Conservation (phyloP, 1,139 yeast genomes). For the Blastobotrys buckinghamii region DNA sequence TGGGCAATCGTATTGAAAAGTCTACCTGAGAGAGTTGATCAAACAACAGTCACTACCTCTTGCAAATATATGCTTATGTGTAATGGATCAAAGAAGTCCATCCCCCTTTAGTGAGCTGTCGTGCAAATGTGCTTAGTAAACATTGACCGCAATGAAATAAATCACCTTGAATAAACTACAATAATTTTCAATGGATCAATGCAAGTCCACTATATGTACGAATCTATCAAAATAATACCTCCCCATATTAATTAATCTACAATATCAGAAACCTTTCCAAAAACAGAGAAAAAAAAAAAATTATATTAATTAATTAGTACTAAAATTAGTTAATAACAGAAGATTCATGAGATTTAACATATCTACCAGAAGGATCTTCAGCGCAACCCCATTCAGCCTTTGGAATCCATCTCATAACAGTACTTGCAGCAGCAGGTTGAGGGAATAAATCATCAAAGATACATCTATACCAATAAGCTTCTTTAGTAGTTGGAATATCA, state of each 20-base stretch:
- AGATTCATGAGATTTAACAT: slow-evolving; percentile 67
- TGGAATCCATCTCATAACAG: slow-evolving; percentile 99
- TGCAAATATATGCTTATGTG: too few species aligned
- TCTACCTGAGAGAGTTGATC: too few species aligned
- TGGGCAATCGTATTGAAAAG: too few species aligned
- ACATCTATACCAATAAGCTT: slow-evolving; percentile 98
- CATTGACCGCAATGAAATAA: too few species aligned
- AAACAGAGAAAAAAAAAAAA: not conserved
- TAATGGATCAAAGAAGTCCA: too few species aligned
- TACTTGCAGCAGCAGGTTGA: slow-evolving; percentile 83
- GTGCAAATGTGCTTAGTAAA: too few species aligned
- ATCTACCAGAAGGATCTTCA: slow-evolving; percentile 97
- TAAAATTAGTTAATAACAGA: slow-evolving; percentile 14
- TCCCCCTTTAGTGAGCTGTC: too few species aligned
- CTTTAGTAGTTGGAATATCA: slow-evolving; percentile 94
- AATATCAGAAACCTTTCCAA: too few species aligned
- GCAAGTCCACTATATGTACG: not conserved
- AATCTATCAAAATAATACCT: too few species aligned
- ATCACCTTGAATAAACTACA: too few species aligned
- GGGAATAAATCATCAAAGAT: slow-evolving; percentile 92
- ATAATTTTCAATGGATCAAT: too few species aligned
- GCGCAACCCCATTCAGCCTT: slow-evolving; percentile 99
- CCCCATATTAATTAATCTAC: not conserved
- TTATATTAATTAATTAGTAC: not conserved
- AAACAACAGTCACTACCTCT: too few species aligned